Base-by-base conservation (phyloP, 805 yeast genomes). In the Barnettozyma californica region DNA sequence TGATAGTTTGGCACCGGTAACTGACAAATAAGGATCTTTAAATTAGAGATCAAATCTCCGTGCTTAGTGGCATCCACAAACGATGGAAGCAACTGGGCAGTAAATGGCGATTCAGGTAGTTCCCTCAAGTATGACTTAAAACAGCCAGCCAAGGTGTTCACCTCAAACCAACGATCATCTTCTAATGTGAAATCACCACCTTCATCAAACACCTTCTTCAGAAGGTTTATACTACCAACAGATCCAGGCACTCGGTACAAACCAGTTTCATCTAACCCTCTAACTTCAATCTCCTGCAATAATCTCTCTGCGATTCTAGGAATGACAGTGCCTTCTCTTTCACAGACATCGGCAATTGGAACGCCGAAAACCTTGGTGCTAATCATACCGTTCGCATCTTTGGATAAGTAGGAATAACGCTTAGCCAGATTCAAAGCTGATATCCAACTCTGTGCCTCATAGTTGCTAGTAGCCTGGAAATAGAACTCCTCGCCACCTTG, bases 181-280 rank as follows among this genome's bases (percentile, higher is more conserved):
- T 74, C 75, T 54, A 77, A 59, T 5, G 78, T 69, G 45, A 73
- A 71, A 10, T 65, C 66, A 36, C 65, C 67, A 27, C 77, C 78
- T 46, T 77, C 78, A 51, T 76, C 81, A 59, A 81, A 80, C 13
- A 80, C 78, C 33, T 67, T 68, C 57, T 76, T 78, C 51, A 80
- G 65, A 5, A 74, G 68, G 45, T 78, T 76, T 41, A 80, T 78
- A 44, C 80, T 75, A 8, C 81, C 82, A 35, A 78, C 71, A 9
- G 84, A 79, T 5, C 85, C 86, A 1, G 84, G 80, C 31, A 80
- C 73, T 63, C 98, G 80, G 64, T 92, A 92, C 13, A 92, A 72
- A 16, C 98, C 98, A 46, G 88, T 87, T 62, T 91, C 97, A 55
- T 88, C 90, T 26, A 92, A 64, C 0, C 98, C 97, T 46, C 91